Evolutionary conservation across 768 basidiomycete species (phyloP).

Genomic region (Chiua virens): DNA sequence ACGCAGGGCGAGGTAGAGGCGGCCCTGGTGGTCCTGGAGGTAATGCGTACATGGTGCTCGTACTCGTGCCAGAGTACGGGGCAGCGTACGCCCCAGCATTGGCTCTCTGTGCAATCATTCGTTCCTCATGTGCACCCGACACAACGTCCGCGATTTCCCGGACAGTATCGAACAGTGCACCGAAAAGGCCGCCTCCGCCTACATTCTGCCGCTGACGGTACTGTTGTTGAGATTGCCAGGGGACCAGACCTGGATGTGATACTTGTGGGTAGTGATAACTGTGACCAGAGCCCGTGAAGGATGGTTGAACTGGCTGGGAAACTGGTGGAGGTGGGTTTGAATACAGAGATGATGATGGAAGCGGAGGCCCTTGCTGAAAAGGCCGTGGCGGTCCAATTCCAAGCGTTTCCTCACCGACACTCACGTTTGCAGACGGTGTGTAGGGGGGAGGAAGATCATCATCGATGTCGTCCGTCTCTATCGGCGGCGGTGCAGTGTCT

Average conservation of each 20-base stretch:
- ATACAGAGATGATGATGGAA: slow-evolving; percentile 3
- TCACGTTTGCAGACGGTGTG: slow-evolving; percentile 51
- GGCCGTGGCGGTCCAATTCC: slow-evolving; percentile 64
- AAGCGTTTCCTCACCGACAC: slow-evolving; percentile 60
- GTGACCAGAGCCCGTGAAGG: slow-evolving; percentile 3
- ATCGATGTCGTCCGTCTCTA: slow-evolving; percentile 20
- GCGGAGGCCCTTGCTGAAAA: slow-evolving; percentile 47
- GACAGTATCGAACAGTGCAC: slow-evolving; percentile 25
- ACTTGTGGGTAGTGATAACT: slow-evolving; percentile 13
- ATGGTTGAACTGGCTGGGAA: background rate
- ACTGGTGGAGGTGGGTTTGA: background rate
- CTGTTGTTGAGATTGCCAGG: slow-evolving; percentile 22
- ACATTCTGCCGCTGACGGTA: slow-evolving; percentile 15
- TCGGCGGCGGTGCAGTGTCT: background rate
- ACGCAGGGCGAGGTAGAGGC: slow-evolving; percentile 7
- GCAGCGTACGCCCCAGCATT: slow-evolving; percentile 22
- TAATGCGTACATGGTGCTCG: slow-evolving; percentile 5
- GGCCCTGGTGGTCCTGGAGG: slow-evolving; percentile 8
- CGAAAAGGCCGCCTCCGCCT: slow-evolving; percentile 26
- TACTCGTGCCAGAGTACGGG: slow-evolving; percentile 8
- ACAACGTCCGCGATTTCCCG: slow-evolving; percentile 29
- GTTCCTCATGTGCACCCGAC: slow-evolving; percentile 26
- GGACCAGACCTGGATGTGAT: slow-evolving; percentile 8
- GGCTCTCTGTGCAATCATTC: slow-evolving; percentile 9
- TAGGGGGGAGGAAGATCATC: slow-evolving; percentile 75